Evolutionary conservation across 2,329 filamentous ascomycete genomes (phyloP), one percentile per base, ranked within the genome.

Genomic region (Epichloe brachyelytri): DNA sequence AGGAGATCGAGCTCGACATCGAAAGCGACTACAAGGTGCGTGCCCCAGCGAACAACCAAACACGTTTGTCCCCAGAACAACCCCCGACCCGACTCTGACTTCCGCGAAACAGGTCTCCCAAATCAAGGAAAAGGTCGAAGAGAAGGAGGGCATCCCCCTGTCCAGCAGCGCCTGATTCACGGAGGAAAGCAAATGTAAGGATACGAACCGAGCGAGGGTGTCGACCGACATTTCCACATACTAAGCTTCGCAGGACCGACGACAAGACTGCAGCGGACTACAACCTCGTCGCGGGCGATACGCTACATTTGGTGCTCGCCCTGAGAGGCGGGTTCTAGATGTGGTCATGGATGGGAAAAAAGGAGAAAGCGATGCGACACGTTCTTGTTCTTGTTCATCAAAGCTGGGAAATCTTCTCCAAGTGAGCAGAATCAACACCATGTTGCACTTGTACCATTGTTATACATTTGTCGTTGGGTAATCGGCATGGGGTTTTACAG

Each of bases 111-210:
- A 95, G 89, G 87, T 97, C 60, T 84, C 86, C 40, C 83, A 90
- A 68, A 97, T 98, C 77, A 98, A 98, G 78, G 93, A 97, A 72
- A 90, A 91, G 63, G 93, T 98, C 51, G 93, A 98, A 71, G 93
- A 98, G 75, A 97, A 97, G 73, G 93, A 97, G 67, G 93, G 93
- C 52, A 98, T 98, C 62, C 91, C 93, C 93, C 93, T 1, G 89
- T 93, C 17, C 93, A 98, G 72, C 93, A 98, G 71, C 84, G 93
- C 53, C 75, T 98, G 58, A 98, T 98, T 63, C 96, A 85, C 65
- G 89, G 91, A 50, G 93, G 93, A 63, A 98, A 98, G 76, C 93
- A 98, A 69, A 96, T 98, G 93, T 96, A 72, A 55, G 75, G n/a
- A 20, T 8, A 12, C 14, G 20, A 43, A 11, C 5, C 6, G 22